Conservation (phyloP, 148 eudicot species). For the Chenopodium suecicum region DNA sequence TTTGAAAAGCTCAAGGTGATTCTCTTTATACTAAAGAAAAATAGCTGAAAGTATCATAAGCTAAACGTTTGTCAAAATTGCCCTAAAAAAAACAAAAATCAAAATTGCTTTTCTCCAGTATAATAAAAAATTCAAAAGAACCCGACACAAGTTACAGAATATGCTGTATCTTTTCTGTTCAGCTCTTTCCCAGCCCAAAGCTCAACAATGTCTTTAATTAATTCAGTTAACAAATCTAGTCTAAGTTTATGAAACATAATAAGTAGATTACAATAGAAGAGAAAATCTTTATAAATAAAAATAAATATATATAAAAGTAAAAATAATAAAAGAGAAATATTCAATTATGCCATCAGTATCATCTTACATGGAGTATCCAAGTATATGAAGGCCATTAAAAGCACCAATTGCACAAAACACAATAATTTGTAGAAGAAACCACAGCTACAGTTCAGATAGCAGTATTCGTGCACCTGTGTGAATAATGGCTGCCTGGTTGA, state of each 20-base stretch:
- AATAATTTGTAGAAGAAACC: too few relatives aligned
- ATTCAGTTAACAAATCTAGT: neutral
- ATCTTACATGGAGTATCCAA: neutral
- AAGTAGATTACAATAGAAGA: neutral
- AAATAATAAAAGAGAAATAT: neutral
- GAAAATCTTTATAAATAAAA: too few relatives aligned
- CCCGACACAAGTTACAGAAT: neutral
- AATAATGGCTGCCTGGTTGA: neutral
- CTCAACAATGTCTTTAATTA: neutral
- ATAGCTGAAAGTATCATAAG: neutral
- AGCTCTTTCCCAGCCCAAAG: neutral
- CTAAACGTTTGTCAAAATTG: neutral
- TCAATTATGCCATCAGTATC: neutral
- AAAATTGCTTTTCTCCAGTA: neutral
- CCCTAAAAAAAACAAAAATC: too few relatives aligned
- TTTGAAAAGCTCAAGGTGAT: constrained; percentile 3
- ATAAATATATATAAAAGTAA: too few relatives aligned
- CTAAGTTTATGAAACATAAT: neutral
- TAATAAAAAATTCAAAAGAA: neutral
- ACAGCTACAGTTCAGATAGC: too few relatives aligned
- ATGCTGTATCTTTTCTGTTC: neutral
- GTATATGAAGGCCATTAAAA: neutral
- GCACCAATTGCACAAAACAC: neutral
- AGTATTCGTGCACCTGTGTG: neutral
- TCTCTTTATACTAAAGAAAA: neutral